phyloP scores from a whole-genome alignment of 352 stramenopile genomes.

The Thalassiosira mediterranea region DNA sequence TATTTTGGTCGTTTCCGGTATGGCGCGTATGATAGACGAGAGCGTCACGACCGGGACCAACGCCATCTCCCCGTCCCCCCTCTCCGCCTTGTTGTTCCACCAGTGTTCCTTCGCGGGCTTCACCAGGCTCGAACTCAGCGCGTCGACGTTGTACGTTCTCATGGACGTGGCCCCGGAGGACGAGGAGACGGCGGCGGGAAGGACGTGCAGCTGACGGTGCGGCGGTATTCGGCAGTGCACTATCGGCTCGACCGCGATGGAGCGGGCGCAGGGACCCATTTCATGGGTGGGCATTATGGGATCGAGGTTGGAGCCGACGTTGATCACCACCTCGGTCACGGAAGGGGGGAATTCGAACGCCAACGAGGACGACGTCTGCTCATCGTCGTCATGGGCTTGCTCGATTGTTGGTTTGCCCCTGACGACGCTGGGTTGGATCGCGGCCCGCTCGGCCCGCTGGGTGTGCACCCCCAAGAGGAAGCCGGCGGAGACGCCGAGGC shows the following conservation, averaged over 20 bases:
- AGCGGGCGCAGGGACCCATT: slow-evolving; percentile 14
- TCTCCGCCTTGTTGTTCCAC: slow-evolving; percentile 19
- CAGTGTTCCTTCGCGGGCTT: not conserved
- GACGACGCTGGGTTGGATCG: no score
- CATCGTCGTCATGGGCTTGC: no score
- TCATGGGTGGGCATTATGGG: slow-evolving; percentile 15
- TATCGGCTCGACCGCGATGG: slow-evolving; percentile 23
- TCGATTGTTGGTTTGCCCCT: no score
- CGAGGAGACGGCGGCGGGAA: slow-evolving; percentile 15
- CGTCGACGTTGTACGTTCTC: slow-evolving; percentile 4
- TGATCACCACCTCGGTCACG: slow-evolving; percentile 20
- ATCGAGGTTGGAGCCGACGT: slow-evolving; percentile 27
- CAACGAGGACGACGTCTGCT: no score
- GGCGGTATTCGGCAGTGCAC: slow-evolving; percentile 5
- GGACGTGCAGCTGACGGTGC: slow-evolving; percentile 19
- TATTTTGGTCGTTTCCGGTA: slow-evolving; percentile 7
- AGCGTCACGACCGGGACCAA: slow-evolving; percentile 22
- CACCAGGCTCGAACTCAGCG: slow-evolving; percentile 1
- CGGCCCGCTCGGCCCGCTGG: no score
- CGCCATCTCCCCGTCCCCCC: not conserved
- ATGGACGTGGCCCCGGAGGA: slow-evolving; percentile 2
- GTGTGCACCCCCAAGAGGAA: no score
- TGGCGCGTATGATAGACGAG: slow-evolving; percentile 6
- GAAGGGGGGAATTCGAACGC: slow-evolving; percentile 12
- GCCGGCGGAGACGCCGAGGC: no score